Evolutionary conservation across 73 alveolate genomes (phyloP), one percentile per base, ranked within the genome.

Genomic region (Symbiodinium pilosum): DNA sequence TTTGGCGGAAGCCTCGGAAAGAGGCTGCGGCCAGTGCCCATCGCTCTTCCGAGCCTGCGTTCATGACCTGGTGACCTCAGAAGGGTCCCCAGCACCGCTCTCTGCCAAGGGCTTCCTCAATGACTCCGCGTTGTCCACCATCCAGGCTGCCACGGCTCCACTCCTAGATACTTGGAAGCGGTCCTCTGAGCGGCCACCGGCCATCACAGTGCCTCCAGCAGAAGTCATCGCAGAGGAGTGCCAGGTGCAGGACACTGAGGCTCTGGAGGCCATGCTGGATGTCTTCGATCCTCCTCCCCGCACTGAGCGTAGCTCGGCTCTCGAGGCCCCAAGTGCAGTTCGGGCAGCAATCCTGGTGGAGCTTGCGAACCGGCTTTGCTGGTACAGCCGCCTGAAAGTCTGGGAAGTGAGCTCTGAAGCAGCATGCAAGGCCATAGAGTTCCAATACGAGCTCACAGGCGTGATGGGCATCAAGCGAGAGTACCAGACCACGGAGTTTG

Each of bases 1-100:
- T 43, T 21, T 92, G 26, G 98, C 98, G 34, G 98, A 92, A 59
- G 98, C 98, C 47, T 92, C 98, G 36, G 98, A 92, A 39, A 26
- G 98, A 12, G 98, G 98, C 8, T 34, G 83, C 40, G 98, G 98
- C 59, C 98, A 92, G 92, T 44, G 98, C 98, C 98, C 98, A n/a
- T 32, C 59, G 68, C 98, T 92, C 84, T 92, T 92, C 98, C 40
- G 59, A 44, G 77, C 69, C 77, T 18, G 39, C 42, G 56, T 40
- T 36, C 8, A 7, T 18, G 85, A 73, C 21, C 85, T 73, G 44
- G 85, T 73, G 3, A 11, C 44, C 43, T 36, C 38, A n/a, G 84
- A n/a, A 18, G 85, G 34, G 24, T 8, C 42, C 43, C 21, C 94
- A 28, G 24, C 87, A n/a, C 96, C 96, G 24, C 38, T 91, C 56